phyloP scores from a whole-genome alignment of 2,329 filamentous ascomycete genomes.

The Aspergillus japonicus region DNA sequence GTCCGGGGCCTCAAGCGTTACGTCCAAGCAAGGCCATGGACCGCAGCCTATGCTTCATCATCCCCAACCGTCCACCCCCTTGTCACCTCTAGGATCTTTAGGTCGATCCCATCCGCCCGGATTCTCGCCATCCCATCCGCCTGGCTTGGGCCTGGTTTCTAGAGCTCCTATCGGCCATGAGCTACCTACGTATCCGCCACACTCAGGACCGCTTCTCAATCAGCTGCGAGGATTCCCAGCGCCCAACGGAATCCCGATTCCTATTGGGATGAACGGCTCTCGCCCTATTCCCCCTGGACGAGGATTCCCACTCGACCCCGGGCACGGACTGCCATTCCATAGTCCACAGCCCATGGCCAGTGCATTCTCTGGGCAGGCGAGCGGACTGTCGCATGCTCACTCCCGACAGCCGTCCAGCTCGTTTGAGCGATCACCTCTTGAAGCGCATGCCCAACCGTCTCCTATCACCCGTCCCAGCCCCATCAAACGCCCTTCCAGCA shows the following conservation, averaged over 20 bases:
- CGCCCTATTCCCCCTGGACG: conserved; percentile 60
- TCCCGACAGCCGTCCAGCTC: conserved; percentile 73
- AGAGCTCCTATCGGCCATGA: conserved; percentile 52
- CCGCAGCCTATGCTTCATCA: conserved; percentile 56
- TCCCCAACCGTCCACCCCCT: conserved; percentile 59
- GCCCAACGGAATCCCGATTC: conserved; percentile 53
- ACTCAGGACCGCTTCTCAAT: conserved; percentile 51
- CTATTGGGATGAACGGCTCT: conserved; percentile 61
- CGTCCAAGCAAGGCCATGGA: conserved; percentile 58
- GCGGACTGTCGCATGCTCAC: conserved; percentile 57
- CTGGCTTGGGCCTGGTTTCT: conserved; percentile 55
- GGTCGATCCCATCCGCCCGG: conserved; percentile 58
- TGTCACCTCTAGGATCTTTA: conserved; percentile 63
- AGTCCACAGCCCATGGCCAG: conserved; percentile 45
- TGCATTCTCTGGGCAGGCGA: conserved; percentile 35
- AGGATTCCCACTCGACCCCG: conserved; percentile 52
- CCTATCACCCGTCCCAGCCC: conserved; percentile 80
- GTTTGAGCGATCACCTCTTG: conserved; percentile 57
- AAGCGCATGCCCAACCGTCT: conserved; percentile 60
- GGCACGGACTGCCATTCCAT: conserved; percentile 43
- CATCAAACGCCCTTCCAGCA: conserved; percentile 82
- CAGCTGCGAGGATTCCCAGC: conserved; percentile 56
- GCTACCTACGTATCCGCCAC: conserved; percentile 56
- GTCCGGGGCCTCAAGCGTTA: conserved; percentile 63
- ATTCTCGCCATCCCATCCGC: conserved; percentile 54